Evolutionary conservation across 805 yeast genomes (phyloP), one percentile per base, ranked within the genome.

Genomic region (Middelhovenomyces tepae): DNA sequence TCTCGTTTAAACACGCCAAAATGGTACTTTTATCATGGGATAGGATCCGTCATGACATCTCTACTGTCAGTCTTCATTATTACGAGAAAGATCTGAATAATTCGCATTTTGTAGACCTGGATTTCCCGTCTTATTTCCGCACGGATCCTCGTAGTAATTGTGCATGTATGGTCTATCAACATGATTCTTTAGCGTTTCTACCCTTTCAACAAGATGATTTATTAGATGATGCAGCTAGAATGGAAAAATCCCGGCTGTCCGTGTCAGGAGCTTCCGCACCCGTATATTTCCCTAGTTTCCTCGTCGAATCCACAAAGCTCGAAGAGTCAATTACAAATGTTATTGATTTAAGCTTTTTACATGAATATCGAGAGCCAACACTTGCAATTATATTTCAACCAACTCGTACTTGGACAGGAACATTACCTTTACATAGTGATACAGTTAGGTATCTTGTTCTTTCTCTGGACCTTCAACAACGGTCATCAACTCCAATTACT

Each of bases 281-380:
- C 36, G 46, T 74, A 18, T 73, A 58, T 38, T 63, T 62, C 22
- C 56, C 73, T 5, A 81, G 93, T 36, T 71, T 72, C 36, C 57
- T 83, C 7, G 50, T 82, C 16, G 68, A 70, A 31, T 75, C 79
- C 1, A 58, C 69, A 1, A 60, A 68, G 16, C 58, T 89, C 23
- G 75, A 78, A 43, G 46, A 71, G 0, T 64, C 71, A 4, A 65
- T 86, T 28, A 57, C 64, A 14, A 73, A 76, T 40, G 71, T 91
- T 10, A 62, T 79, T 2, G 94, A 83, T 49, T 65, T 78, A 44
- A 74, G 73, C 31, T 87, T 82, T 51, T 55, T 89, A 24, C 57
- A 75, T 48, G 78, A 78, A 36, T 89, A 84, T 50, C 62, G 79
- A 43, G 91, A 79, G 38, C 94, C 96, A 0, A 87, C 96, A 0